Base-by-base conservation (phyloP, 305 asterid species). In the Petunia hybrid region DNA sequence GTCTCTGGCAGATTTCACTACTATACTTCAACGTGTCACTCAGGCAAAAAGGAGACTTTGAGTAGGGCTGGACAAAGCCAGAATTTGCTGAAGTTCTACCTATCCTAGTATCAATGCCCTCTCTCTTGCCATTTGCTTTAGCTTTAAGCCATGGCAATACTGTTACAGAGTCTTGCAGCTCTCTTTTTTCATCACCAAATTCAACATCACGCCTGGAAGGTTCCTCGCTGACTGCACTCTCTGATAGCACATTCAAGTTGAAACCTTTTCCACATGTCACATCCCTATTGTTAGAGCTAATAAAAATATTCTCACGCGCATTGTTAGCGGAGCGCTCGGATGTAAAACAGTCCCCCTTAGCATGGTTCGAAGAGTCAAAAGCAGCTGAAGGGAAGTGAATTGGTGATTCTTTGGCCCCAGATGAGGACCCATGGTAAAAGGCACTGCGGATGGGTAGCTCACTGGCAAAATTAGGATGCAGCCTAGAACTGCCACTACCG, bases 131-230 rank as follows among this genome's bases (percentile, higher is more conserved):
- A 48, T 79, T 85, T 9, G 89, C 89, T 87, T 87, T 90, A 67
- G 83, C 80, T 80, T 84, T 90, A 68, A 95, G 96, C 99, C 99
- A 95, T 53, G 99, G 95, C 85, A 93, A 86, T 7, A 82, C 73
- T n/a, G 90, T 45, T 8, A 55, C 81, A 73, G 82, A 86, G 66
- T 77, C 86, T 82, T 88, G 91, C 13, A 82, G 80, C 85, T 85
- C 87, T 76, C 81, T 46, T 51, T 81, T 87, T 66, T 76, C 91
- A 78, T 89, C 86, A 13, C 68, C 76, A 55, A 39, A n/a, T 84
- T 82, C 88, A 64, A 85, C 86, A 90, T 90, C 90, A 76, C 77
- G 90, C 80, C 74, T 39, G 38, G 80, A 14, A 80, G 41, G 81
- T 61, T 77, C 86, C 84, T 87, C 94, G 48, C 84, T 70, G 8